A percentile compares a stretch with the other conserved stretches of the same genome.
Evolutionary conservation across 2,329 filamentous ascomycete species (phyloP).

Genomic region (Cercospora sesami): DNA sequence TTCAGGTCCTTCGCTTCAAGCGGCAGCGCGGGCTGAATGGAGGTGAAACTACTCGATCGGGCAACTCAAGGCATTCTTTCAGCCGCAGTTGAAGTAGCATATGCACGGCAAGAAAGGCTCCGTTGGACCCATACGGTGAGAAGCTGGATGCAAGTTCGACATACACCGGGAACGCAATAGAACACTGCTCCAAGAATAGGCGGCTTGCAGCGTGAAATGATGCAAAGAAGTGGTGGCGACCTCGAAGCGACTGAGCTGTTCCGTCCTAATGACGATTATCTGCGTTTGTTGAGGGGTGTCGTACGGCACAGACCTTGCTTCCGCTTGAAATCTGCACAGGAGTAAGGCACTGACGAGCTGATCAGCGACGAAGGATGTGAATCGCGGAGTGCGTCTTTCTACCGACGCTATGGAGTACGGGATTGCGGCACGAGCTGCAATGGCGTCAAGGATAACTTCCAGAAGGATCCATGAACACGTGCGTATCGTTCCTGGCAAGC

Average conservation of each 20-base stretch:
- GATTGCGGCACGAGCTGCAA: conserved; percentile 10
- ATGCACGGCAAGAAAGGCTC: not conserved
- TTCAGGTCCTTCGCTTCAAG: not conserved
- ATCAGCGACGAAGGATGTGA: conserved; percentile 8
- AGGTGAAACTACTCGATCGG: not conserved
- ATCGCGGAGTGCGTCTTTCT: conserved; percentile 13
- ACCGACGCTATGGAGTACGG: not conserved
- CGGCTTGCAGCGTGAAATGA: not conserved
- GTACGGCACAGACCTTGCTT: conserved; percentile 4
- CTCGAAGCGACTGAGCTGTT: not conserved
- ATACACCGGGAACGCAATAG: not conserved
- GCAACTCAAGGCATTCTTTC: not conserved
- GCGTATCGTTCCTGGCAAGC: not conserved
- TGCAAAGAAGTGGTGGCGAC: not conserved
- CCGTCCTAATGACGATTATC: not conserved
- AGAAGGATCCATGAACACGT: not conserved
- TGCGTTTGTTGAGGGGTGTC: not conserved
- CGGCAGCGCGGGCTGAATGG: not conserved
- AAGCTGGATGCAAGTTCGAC: not conserved
- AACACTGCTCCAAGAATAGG: not conserved
- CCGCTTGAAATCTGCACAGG: not conserved
- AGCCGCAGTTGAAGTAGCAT: not conserved
- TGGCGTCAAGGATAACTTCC: not conserved
- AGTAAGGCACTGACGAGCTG: conserved; percentile 1
- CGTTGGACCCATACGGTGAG: not conserved